These are phyloP conservation scores for Clonostachys byssicola DNA, from an alignment of 2,329 filamentous ascomycete species.

Conservation along the genomic window DNA sequence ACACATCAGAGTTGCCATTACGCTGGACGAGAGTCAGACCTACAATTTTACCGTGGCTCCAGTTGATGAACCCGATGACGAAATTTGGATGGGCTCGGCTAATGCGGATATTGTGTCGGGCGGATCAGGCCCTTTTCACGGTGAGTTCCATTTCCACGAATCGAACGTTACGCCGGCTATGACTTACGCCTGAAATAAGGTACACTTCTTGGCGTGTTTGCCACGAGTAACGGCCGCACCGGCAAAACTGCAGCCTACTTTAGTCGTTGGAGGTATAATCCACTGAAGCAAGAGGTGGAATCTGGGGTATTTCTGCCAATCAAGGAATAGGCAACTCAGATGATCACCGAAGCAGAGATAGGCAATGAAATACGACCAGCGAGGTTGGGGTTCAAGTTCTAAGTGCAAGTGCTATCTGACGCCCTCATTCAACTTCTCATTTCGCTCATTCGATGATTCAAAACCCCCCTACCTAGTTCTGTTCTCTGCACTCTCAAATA, in stretches of 20 bases:
- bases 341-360: no score
- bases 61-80: neutral
- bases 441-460: no score
- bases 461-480: no score
- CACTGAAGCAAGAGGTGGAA: conserved; percentile 7
- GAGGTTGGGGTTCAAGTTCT: no score
- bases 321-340: no score
- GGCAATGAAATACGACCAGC: no score
- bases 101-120: conserved; percentile 4
- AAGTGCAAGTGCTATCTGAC: no score
- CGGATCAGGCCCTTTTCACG: conserved; percentile 17
- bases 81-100: conserved; percentile 29
- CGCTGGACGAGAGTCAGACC: neutral
- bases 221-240: conserved; percentile 43
- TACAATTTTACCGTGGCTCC: neutral
- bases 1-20: neutral
- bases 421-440: no score
- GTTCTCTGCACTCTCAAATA: no score
- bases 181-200: conserved; percentile 19
- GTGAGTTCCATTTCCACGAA: conserved; percentile 13
- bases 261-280: conserved; percentile 39
- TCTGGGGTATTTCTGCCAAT: no score
- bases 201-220: conserved; percentile 44
- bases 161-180: no score
- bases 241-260: conserved; percentile 39